Percentiles rank a stretch among this genome's conserved stretches.
phyloP scores from a whole-genome alignment of 192 early-diverging fungal genomes.

The Chytriomyces sp. region DNA sequence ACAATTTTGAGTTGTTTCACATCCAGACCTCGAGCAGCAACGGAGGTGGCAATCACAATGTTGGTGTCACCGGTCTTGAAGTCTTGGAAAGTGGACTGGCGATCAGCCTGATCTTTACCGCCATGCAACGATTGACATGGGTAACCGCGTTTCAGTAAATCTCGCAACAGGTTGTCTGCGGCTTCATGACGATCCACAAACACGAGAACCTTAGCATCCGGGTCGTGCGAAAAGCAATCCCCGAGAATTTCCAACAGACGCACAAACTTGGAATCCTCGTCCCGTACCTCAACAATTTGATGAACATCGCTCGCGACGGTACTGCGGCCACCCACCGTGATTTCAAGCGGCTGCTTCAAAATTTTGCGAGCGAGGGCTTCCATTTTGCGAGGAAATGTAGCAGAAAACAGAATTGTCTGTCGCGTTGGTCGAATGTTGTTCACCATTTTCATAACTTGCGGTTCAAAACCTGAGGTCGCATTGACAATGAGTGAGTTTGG shows the following conservation, averaged over 20 bases:
- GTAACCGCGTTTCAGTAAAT: slow-evolving; percentile 83
- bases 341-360: slow-evolving; percentile 86
- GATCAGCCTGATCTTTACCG: slow-evolving; percentile 75
- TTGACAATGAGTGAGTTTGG: slow-evolving; percentile 83
- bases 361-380: slow-evolving; percentile 93
- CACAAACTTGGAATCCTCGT: slow-evolving; percentile 87
- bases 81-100: slow-evolving; percentile 87
- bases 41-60: slow-evolving; percentile 94
- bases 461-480: slow-evolving; percentile 92
- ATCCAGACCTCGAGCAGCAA: slow-evolving; percentile 94
- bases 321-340: slow-evolving; percentile 91
- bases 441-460: slow-evolving; percentile 96
- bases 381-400: slow-evolving; percentile 96
- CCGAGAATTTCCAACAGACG: slow-evolving; percentile 89
- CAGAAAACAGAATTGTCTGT: slow-evolving; percentile 91
- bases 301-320: slow-evolving; percentile 86
- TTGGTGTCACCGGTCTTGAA: slow-evolving; percentile 90
- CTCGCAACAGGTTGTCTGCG: slow-evolving; percentile 85
- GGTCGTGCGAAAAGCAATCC: slow-evolving; percentile 70
- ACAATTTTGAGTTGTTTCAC: slow-evolving; percentile 92
- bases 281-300: slow-evolving; percentile 84
- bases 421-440: slow-evolving; percentile 84
- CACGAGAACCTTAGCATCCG: slow-evolving; percentile 73
- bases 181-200: slow-evolving; percentile 97
- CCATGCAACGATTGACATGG: slow-evolving; percentile 90